Evolutionary conservation across 2,329 filamentous ascomycete genomes (phyloP).

Genomic region (Davidsoniella virescens): DNA sequence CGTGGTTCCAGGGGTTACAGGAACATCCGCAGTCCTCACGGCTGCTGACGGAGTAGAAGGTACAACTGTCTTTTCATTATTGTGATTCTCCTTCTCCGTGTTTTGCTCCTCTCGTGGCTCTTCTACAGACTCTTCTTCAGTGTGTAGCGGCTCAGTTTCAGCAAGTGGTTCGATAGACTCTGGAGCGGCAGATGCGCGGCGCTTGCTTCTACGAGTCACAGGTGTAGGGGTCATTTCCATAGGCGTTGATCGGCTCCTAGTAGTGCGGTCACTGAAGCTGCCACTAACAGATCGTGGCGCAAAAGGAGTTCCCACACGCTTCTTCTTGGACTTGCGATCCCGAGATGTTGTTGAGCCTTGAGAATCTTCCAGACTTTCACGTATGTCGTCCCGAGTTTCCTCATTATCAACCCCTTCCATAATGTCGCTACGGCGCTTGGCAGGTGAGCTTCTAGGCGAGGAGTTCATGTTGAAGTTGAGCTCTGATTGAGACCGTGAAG

Average conservation of each 20-base stretch:
- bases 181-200: not conserved
- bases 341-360: not conserved
- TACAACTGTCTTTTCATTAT: not conserved
- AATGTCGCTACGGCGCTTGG: not conserved
- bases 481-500: not conserved
- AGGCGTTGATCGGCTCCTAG: not conserved
- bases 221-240: slow-evolving; percentile 2
- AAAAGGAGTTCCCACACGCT: not conserved
- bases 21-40: not conserved
- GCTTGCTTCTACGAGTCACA: slow-evolving; percentile 2
- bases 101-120: not conserved
- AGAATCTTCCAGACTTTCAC: not conserved
- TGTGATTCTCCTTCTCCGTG: not conserved
- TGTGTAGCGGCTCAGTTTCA: not conserved
- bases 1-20: not conserved
- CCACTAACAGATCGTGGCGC: not conserved
- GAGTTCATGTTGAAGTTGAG: not conserved
- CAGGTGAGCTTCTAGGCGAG: slow-evolving; percentile 3
- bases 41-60: not conserved
- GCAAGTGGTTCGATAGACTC: not conserved
- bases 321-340: no score
- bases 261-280: not conserved
- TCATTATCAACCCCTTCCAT: not conserved
- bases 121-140: not conserved
- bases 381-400: not conserved